phyloP scores from a whole-genome alignment of 768 basidiomycete genomes.

The Boletus reticulatus region DNA sequence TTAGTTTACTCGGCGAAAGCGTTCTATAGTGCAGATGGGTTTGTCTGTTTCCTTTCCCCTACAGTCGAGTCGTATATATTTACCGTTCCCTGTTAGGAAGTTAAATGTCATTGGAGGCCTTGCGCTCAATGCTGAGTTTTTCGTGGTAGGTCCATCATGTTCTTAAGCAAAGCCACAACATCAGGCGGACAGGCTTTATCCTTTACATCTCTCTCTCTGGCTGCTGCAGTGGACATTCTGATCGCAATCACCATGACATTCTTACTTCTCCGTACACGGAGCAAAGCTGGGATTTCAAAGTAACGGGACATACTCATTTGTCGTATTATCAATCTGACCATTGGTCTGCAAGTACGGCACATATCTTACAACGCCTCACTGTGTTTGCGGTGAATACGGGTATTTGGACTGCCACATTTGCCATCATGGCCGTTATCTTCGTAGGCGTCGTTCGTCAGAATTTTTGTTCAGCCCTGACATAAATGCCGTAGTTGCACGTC shows the following conservation, averaged over 20 bases:
- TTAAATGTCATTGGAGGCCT: rapidly evolving
- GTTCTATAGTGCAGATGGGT: no score
- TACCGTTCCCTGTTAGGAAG: no score
- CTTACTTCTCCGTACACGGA: neutral
- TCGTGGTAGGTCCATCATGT: no score
- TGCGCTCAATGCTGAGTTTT: no score
- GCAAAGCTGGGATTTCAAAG: neutral
- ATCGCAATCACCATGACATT: constrained; percentile 4
- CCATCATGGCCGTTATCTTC: constrained; percentile 44
- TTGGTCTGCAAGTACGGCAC: neutral
- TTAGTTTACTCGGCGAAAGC: no score
- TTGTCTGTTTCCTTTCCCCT: no score
- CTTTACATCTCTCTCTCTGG: neutral
- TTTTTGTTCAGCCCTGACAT: neutral
- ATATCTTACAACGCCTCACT: constrained; percentile 5
- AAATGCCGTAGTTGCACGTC: neutral
- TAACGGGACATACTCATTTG: neutral
- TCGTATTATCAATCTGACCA: neutral
- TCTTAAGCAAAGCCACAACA: neutral
- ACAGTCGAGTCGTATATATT: no score
- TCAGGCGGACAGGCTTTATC: neutral
- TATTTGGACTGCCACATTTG: constrained; percentile 48
- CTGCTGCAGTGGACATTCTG: constrained; percentile 6
- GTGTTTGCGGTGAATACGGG: constrained; percentile 22
- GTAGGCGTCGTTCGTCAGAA: constrained; percentile 33